Evolutionary conservation across 2,329 filamentous ascomycete genomes (phyloP).

Genomic region (Cladobotryum protrusum): DNA sequence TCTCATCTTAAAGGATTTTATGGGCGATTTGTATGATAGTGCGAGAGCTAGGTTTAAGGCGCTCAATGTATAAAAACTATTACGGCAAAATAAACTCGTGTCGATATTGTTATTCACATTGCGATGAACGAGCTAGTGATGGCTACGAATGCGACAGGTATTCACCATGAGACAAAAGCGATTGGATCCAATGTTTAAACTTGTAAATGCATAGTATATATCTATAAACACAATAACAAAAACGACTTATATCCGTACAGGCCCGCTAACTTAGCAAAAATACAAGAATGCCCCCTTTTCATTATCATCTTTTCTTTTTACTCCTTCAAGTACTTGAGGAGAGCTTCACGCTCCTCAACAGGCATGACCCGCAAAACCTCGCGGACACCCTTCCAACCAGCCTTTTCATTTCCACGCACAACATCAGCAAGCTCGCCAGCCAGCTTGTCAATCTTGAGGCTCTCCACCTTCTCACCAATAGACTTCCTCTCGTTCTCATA

Average conservation of each 20-base stretch:
- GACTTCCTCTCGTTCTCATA: slow-evolving; percentile 90
- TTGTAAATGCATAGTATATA: not conserved
- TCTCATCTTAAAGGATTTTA: no score
- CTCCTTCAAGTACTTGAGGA: slow-evolving; percentile 55
- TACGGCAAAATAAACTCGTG: not conserved
- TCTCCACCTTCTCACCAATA: slow-evolving; percentile 78
- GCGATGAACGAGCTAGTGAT: no score
- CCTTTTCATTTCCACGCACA: slow-evolving; percentile 48
- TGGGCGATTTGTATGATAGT: not conserved
- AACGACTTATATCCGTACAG: slow-evolving; percentile 8
- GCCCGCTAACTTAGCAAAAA: slow-evolving; percentile 7
- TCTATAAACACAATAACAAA: slow-evolving; percentile 2
- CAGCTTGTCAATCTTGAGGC: slow-evolving; percentile 67
- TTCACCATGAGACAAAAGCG: not conserved
- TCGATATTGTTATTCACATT: no score
- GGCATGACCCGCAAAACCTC: slow-evolving; percentile 82
- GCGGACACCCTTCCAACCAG: slow-evolving; percentile 77
- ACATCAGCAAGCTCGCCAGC: slow-evolving; percentile 41
- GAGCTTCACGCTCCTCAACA: slow-evolving; percentile 78
- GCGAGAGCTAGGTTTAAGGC: not conserved
- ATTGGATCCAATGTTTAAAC: not conserved
- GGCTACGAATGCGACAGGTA: not conserved
- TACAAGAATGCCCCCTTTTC: slow-evolving; percentile 2
- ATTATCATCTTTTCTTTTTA: slow-evolving; percentile 20
- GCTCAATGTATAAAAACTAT: not conserved